Conservation (phyloP, 805 yeast species). For the Lipomyces sp. region DNA sequence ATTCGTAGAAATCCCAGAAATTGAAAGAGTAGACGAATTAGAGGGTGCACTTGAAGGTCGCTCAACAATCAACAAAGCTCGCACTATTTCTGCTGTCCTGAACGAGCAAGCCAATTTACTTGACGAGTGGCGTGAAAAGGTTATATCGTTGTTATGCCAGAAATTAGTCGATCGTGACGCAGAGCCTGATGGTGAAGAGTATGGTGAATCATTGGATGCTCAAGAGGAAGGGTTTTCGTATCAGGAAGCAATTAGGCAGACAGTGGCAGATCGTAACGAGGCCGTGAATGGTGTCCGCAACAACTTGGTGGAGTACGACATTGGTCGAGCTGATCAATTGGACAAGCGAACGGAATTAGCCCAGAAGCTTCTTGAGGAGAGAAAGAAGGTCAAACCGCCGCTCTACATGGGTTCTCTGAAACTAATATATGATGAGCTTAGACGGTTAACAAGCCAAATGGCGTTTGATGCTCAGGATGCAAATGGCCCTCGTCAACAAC, state of each 20-base stretch:
- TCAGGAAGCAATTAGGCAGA: slow-evolving; percentile 45
- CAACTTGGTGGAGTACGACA: slow-evolving; percentile 34
- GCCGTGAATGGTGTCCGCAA: slow-evolving; percentile 48
- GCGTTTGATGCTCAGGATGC: slow-evolving; percentile 30
- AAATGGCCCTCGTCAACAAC: slow-evolving; percentile 15
- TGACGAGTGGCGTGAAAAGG: slow-evolving; percentile 56
- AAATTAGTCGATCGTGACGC: slow-evolving; percentile 57
- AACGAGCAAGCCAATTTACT: slow-evolving; percentile 58
- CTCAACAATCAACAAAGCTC: slow-evolving; percentile 21
- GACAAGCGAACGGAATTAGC: slow-evolving; percentile 39
- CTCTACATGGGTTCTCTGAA: slow-evolving; percentile 31
- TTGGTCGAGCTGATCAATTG: slow-evolving; percentile 28
- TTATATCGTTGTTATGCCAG: slow-evolving; percentile 52
- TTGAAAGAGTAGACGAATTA: slow-evolving; percentile 31
- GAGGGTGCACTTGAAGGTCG: slow-evolving; percentile 38
- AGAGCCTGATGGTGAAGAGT: slow-evolving; percentile 75
- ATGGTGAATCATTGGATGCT: slow-evolving; percentile 69
- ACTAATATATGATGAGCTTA: slow-evolving; percentile 24
- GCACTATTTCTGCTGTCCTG: slow-evolving; percentile 41
- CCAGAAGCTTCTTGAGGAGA: slow-evolving; percentile 35
- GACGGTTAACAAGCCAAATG: slow-evolving; percentile 25
- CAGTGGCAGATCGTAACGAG: slow-evolving; percentile 50
- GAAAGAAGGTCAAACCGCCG: slow-evolving; percentile 36
- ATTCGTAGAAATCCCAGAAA: slow-evolving; percentile 39
- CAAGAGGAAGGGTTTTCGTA: slow-evolving; percentile 65